Conservation (phyloP, 768 basidiomycete genomes). For the Daedalea quercina region DNA sequence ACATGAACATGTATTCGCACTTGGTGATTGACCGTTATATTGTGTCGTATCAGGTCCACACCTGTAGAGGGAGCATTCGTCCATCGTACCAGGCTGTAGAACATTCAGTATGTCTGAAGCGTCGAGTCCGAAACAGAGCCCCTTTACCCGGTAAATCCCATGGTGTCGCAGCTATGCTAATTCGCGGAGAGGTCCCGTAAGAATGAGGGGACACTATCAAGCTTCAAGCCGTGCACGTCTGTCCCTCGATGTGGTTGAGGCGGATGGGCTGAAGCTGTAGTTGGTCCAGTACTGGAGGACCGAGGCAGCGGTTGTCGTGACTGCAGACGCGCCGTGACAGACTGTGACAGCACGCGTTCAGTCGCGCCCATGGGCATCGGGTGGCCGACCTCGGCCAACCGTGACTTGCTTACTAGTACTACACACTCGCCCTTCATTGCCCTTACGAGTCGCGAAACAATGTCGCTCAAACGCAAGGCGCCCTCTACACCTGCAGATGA, state of each 20-base stretch:
- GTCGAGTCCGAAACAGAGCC: not conserved
- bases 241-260: too few species aligned
- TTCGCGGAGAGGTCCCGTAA: too few species aligned
- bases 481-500: conserved; percentile 8
- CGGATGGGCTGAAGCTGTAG: too few species aligned
- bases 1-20: conserved; percentile 27
- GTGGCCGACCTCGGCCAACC: too few species aligned
- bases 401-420: not conserved
- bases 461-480: conserved; percentile 29
- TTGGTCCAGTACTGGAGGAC: too few species aligned
- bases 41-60: conserved; percentile 59
- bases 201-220: too few species aligned
- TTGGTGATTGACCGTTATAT: conserved; percentile 66
- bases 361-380: too few species aligned
- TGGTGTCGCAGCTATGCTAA: too few species aligned
- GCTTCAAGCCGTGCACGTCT: too few species aligned
- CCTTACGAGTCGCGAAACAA: conserved; percentile 7
- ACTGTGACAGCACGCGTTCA: too few species aligned
- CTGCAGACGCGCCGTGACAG: too few species aligned
- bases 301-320: too few species aligned
- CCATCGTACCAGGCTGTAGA: conserved; percentile 66
- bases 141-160: conserved; percentile 17
- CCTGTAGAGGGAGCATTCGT: conserved; percentile 74
- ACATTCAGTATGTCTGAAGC: not conserved
- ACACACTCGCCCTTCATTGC: not conserved